A percentile compares a stretch with the other conserved stretches of the same genome.
Conservation (phyloP, 2,329 filamentous ascomycete genomes). For the Curvularia sp. region DNA sequence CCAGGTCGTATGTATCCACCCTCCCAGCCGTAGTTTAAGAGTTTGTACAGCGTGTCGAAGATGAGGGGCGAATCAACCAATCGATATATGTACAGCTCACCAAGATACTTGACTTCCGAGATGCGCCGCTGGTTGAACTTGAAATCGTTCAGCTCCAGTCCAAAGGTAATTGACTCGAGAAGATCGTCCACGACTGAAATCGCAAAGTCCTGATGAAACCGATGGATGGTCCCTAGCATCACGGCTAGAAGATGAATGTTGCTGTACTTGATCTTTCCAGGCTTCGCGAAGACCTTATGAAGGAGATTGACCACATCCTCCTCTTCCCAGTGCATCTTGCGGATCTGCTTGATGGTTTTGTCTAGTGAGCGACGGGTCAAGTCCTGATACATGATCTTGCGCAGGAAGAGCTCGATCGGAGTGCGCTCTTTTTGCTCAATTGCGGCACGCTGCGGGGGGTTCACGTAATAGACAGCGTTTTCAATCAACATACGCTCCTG, state of each 20-base stretch:
- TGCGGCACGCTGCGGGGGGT: constrained; percentile 89
- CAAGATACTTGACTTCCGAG: constrained; percentile 94
- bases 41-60: constrained; percentile 93
- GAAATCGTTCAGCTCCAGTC: constrained; percentile 95
- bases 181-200: constrained; percentile 91
- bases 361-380: constrained; percentile 94
- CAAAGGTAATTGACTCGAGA: constrained; percentile 84
- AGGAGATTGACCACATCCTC: constrained; percentile 79
- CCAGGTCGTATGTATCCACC: constrained; percentile 82
- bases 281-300: constrained; percentile 93
- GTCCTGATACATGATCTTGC: constrained; percentile 91
- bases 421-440: constrained; percentile 97
- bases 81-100: constrained; percentile 96
- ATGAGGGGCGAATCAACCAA: constrained; percentile 95
- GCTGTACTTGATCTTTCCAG: constrained; percentile 95
- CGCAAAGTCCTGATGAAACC: constrained; percentile 90
- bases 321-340: constrained; percentile 97
- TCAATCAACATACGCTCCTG: constrained; percentile 98
- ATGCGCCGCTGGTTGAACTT: constrained; percentile 95
- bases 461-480: constrained; percentile 97
- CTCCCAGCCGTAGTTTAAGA: constrained; percentile 89
- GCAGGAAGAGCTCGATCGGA: constrained; percentile 89
- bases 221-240: constrained; percentile 84
- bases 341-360: constrained; percentile 91
- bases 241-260: constrained; percentile 95